These are phyloP conservation scores for Ceratobasidium sp. DNA, from an alignment of 1,284 basidiomycete genomes.

Conservation along the genomic window DNA sequence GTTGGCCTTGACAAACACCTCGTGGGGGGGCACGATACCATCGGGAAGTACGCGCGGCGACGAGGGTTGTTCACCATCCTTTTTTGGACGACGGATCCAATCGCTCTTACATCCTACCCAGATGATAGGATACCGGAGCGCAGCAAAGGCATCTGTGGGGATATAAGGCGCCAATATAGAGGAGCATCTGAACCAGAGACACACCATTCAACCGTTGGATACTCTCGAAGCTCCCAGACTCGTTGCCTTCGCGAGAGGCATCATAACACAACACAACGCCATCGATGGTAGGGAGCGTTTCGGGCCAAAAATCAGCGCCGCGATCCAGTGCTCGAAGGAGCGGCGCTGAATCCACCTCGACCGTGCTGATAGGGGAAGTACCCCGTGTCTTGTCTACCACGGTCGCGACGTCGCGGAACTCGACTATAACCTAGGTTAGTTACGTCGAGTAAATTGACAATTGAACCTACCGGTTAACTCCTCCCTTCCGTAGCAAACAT, in stretches of 20 bases:
- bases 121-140: conserved; percentile 66
- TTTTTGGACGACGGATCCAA: conserved; percentile 41
- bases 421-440: conserved; percentile 28
- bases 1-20: conserved; percentile 62
- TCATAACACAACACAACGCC: conserved; percentile 81
- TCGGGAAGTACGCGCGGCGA: conserved; percentile 53
- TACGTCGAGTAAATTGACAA: conserved; percentile 9
- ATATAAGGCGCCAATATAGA: conserved; percentile 16
- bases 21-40: conserved; percentile 65
- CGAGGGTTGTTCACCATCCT: background rate
- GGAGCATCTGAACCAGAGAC: background rate
- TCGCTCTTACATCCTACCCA: conserved; percentile 82
- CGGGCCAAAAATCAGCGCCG: conserved; percentile 54
- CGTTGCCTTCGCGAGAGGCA: conserved; percentile 65
- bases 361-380: conserved; percentile 59
- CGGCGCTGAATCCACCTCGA: conserved; percentile 65
- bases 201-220: conserved; percentile 11
- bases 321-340: conserved; percentile 50
- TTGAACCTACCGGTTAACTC: conserved; percentile 59
- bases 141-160: conserved; percentile 64
- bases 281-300: conserved; percentile 66
- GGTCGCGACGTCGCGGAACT: conserved; percentile 19
- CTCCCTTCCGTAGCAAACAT: conserved; percentile 51
- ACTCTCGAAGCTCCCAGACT: conserved; percentile 65
- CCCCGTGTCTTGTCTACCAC: conserved; percentile 30